Conservation (phyloP, 225 moss, liverwort and hornwort genomes). For the Sphagnum contortum region DNA sequence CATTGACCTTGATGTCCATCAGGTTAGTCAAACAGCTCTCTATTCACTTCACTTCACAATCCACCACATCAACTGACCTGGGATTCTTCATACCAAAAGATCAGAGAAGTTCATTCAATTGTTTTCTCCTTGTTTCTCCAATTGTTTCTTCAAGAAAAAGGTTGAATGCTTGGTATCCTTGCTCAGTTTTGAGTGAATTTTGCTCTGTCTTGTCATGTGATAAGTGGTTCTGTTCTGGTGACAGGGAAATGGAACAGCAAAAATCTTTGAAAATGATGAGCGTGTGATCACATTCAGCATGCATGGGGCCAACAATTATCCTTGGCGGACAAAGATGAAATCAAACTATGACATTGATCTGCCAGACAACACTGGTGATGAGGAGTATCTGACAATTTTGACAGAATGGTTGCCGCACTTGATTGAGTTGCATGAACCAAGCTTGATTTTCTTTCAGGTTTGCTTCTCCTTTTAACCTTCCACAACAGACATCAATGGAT, state of each 20-base stretch:
- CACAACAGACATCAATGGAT: too few species aligned
- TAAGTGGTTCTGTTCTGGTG: neutral
- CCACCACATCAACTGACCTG: too few species aligned
- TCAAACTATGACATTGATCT: slow-evolving; percentile 72
- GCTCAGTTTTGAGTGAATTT: too few species aligned
- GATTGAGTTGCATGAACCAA: slow-evolving; percentile 58
- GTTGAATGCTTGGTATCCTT: too few species aligned
- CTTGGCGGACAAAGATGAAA: slow-evolving; percentile 66
- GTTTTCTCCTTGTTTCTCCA: too few species aligned
- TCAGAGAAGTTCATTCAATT: too few species aligned
- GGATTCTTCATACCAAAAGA: too few species aligned
- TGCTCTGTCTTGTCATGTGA: too few species aligned
- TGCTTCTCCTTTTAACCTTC: neutral
- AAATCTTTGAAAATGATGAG: slow-evolving; percentile 73
- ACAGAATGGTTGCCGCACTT: slow-evolving; percentile 61
- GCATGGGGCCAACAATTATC: slow-evolving; percentile 80
- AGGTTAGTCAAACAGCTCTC: slow-evolving; percentile 26
- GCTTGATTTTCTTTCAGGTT: slow-evolving; percentile 75
- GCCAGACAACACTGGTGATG: slow-evolving; percentile 61
- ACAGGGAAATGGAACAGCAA: slow-evolving; percentile 85
- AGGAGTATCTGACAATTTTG: slow-evolving; percentile 52
- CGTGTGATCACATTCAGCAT: slow-evolving; percentile 84
- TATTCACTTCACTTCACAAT: too few species aligned
- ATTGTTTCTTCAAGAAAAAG: too few species aligned
- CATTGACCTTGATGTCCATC: slow-evolving; percentile 91